Evolutionary conservation across 139 green algal species (phyloP), one percentile per base, ranked within the genome.

Genomic region (Tetradesmus obliquus): DNA sequence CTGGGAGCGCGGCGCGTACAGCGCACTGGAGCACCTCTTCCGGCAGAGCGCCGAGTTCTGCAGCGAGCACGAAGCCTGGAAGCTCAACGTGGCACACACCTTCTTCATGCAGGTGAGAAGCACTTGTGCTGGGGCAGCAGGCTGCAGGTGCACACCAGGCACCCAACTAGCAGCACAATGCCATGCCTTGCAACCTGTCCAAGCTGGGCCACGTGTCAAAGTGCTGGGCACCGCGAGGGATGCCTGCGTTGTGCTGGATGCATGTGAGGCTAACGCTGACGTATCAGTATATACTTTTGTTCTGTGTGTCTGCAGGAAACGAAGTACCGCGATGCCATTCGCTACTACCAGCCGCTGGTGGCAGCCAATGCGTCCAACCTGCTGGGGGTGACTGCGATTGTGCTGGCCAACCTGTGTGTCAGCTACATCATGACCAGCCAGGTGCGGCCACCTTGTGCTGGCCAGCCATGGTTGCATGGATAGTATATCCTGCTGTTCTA

Each of bases 371-470:
- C 84, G 1, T 91, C 94, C 83, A 90, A 92, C 88, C 92, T 99
- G 82, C 92, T 98, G 58, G 91, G 92, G 4, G 94, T 98, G 55
- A 96, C 96, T 8, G 96, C 97, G 69, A 98, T 98, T 80, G 96
- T 98, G 72, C 94, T 99, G 86, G 97, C 97, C 91, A 99, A 99
- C 95, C 95, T 99, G 24, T 99, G 97, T 91, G 97, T 98, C n/a
- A 95, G 94, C 62, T 98, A 97, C 93, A 98, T 99, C 95, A 97
- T 99, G 94, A 97, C 95, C 19, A 97, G 94, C 87, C 96, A 97
- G 95, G 94, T 96, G 58, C 32, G 57, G 90, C 5, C 6, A 45
- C n/a, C 7, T 9, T 76, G 17, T 82, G 60, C 5, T 74, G 83
- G 12, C 55, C 2, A n/a, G 32, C 81, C 12, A 62, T 5, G 19